Percentiles rank a stretch among this genome's conserved stretches.
These are phyloP conservation scores for Lipomyces yamanashiensis DNA, from an alignment of 805 yeast species.

Conservation along the genomic window DNA sequence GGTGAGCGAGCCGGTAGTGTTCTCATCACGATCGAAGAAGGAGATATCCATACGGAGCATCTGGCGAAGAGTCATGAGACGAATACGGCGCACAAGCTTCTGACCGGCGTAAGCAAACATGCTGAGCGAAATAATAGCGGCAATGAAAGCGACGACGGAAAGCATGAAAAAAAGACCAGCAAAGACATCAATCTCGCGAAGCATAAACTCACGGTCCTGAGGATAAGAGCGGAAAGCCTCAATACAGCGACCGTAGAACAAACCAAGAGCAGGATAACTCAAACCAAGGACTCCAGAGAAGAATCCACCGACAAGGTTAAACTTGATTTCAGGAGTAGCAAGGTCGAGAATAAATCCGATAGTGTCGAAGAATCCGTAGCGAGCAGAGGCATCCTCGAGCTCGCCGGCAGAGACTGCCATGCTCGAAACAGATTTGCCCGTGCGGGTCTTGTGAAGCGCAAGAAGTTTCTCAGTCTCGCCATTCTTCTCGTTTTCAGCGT, in stretches of 20 bases:
- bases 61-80: conserved; percentile 39
- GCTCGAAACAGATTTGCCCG: conserved; percentile 19
- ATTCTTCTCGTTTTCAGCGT: conserved; percentile 16
- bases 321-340: conserved; percentile 21
- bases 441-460: conserved; percentile 20
- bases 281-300: conserved; percentile 34
- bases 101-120: conserved; percentile 36
- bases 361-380: conserved; percentile 25
- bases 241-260: conserved; percentile 36
- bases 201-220: conserved; percentile 31
- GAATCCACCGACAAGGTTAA: conserved; percentile 29
- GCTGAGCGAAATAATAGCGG: conserved; percentile 30
- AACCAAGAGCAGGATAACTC: conserved; percentile 33
- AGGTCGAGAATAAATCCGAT: conserved; percentile 25
- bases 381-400: conserved; percentile 6
- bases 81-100: conserved; percentile 39
- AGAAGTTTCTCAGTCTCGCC: conserved; percentile 18
- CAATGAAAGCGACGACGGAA: conserved; percentile 22
- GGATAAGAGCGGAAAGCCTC: conserved; percentile 34
- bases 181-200: conserved; percentile 29
- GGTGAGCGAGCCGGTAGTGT: conserved; percentile 41
- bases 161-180: conserved; percentile 37
- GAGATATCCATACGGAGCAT: conserved; percentile 42
- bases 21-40: conserved; percentile 42
- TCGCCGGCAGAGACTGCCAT: conserved; percentile 17